Evolutionary conservation across 1,284 basidiomycete genomes (phyloP).

Genomic region (Moesziomyces sp.): DNA sequence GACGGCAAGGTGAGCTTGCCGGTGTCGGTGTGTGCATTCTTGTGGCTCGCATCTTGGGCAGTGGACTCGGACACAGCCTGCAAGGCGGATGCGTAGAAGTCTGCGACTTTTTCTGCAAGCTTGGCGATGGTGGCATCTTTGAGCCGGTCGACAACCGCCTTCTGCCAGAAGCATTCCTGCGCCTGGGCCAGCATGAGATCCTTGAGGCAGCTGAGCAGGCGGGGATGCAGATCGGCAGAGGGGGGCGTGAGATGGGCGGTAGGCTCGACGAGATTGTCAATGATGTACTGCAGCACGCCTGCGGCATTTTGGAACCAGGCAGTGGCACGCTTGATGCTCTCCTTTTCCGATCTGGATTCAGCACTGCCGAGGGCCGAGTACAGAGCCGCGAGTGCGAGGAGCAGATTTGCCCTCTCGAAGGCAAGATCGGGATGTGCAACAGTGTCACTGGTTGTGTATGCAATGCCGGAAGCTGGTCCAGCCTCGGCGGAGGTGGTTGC

Average conservation of each 20-base stretch:
- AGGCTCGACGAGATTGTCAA: conserved; percentile 37
- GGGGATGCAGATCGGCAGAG: conserved; percentile 63
- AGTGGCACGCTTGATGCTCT: conserved; percentile 61
- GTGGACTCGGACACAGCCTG: conserved; percentile 14
- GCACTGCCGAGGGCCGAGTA: conserved; percentile 49
- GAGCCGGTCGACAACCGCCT: conserved; percentile 80
- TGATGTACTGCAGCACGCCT: conserved; percentile 49
- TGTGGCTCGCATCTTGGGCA: conserved; percentile 1
- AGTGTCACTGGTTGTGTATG: conserved; percentile 37
- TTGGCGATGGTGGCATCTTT: conserved; percentile 89
- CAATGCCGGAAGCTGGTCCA: conserved; percentile 21
- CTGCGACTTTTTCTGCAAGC: conserved; percentile 77
- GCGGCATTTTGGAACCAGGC: conserved; percentile 59
- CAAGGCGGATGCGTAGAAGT: conserved; percentile 51
- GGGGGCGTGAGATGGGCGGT: conserved; percentile 27
- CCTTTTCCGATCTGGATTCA: conserved; percentile 54
- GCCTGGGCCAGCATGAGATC: conserved; percentile 90
- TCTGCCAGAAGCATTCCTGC: conserved; percentile 96
- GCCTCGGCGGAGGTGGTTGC: conserved; percentile 43
- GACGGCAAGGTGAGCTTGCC: conserved; percentile 67
- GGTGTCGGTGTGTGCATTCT: conserved; percentile 7
- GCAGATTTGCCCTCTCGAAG: conserved; percentile 58
- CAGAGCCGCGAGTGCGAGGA: conserved; percentile 53
- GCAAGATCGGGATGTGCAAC: conserved; percentile 52
- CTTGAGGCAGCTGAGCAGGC: conserved; percentile 78